Evolutionary conservation across 1,139 yeast genomes (phyloP).

Genomic region (Debaryomycetaceae sp.): DNA sequence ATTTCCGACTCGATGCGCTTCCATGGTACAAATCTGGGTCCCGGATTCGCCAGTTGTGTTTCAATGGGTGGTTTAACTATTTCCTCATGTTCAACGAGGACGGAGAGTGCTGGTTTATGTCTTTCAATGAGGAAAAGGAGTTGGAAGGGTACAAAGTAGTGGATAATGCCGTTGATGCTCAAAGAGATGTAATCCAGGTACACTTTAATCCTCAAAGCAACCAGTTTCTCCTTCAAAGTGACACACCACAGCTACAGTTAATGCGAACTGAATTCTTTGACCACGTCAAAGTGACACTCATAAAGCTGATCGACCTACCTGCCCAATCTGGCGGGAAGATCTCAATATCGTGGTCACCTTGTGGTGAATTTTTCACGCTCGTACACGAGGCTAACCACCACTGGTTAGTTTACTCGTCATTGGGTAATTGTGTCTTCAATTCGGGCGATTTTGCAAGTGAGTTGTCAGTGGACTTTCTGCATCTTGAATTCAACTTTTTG

Average conservation of each 20-base stretch:
- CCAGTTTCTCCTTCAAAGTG: conserved; percentile 16
- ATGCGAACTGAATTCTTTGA: conserved; percentile 3
- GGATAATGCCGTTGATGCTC: neutral
- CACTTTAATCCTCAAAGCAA: conserved; percentile 26
- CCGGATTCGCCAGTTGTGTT: conserved; percentile 17
- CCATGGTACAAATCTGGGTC: conserved; percentile 24
- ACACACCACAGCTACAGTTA: neutral
- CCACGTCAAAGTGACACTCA: conserved; percentile 3
- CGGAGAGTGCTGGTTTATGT: conserved; percentile 27
- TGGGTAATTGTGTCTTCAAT: conserved; percentile 31
- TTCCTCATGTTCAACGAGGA: conserved; percentile 28
- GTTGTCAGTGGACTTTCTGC: conserved; percentile 13
- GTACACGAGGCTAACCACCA: conserved; percentile 17
- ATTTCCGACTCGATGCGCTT: conserved; percentile 23
- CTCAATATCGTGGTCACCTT: conserved; percentile 28
- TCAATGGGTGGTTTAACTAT: conserved; percentile 24
- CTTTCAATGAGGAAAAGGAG: conserved; percentile 14
- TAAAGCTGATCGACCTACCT: conserved; percentile 1
- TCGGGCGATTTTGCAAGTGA: conserved; percentile 24
- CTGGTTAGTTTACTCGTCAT: conserved; percentile 35
- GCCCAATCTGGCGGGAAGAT: neutral
- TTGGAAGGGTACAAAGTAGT: conserved; percentile 14
- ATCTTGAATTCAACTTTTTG: conserved; percentile 16
- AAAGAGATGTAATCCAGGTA: conserved; percentile 2
- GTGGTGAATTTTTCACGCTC: conserved; percentile 31